phyloP scores from a whole-genome alignment of 306 rosid species.

The Cucumis sativus region Cucumber_9930_V3 NC_026656.2:18747001-18747500 shows the following conservation, averaged over 20 bases:
- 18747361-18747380: not conserved
- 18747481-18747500: not conserved
- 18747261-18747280: slow-evolving; percentile 16
- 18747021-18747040: slow-evolving; percentile 4
- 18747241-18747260: slow-evolving; percentile 16
- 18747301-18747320: not conserved
- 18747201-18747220: slow-evolving; percentile 5
- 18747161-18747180: not conserved
- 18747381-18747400: not conserved
- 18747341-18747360: not conserved
- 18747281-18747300: not conserved
- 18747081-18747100: not conserved
- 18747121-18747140: not conserved
- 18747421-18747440: not conserved
- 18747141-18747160: not conserved
- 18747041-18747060: slow-evolving; percentile 4
- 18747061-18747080: not conserved
- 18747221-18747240: not conserved
- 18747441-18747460: not conserved
- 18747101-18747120: not conserved
- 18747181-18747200: not conserved
- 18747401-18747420: not conserved
- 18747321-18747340: not conserved
- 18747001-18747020: not conserved
- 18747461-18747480: not conserved